These are phyloP conservation scores for Leishmania aethiopica DNA, from an alignment of 208 protist species.

Conservation along the genomic window DNA sequence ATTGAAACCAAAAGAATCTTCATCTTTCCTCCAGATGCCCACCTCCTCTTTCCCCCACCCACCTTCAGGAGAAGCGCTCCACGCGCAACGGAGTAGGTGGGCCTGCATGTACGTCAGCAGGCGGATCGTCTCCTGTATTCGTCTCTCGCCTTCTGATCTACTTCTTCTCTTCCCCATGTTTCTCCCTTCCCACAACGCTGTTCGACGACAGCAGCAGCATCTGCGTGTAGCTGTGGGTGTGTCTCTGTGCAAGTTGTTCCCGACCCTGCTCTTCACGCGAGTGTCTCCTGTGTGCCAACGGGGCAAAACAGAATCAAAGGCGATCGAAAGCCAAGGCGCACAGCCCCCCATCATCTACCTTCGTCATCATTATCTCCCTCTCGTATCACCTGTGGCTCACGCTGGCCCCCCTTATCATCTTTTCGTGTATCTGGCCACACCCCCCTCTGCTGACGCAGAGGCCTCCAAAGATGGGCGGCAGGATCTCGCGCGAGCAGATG, in stretches of 20 bases:
- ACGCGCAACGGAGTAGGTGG: not conserved
- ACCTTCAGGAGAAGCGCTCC: not conserved
- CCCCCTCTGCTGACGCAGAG: not conserved
- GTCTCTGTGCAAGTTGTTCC: not conserved
- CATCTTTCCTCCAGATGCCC: not conserved
- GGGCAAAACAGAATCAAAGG: not conserved
- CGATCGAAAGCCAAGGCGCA: not conserved
- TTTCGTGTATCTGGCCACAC: not conserved
- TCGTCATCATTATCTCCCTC: not conserved
- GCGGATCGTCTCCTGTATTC: not conserved
- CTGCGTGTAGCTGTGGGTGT: not conserved
- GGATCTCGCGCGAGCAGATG: slow-evolving; percentile 74
- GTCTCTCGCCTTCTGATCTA: not conserved
- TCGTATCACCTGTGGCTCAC: not conserved
- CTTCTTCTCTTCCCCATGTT: not conserved
- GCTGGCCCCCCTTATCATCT: not conserved
- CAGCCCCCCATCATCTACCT: not conserved
- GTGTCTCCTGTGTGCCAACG: not conserved
- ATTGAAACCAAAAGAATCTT: not conserved
- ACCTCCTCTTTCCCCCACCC: not conserved
- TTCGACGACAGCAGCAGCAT: not conserved
- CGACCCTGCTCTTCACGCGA: not conserved
- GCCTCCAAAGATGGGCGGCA: slow-evolving; percentile 61
- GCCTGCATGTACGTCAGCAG: not conserved
- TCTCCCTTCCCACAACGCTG: not conserved